These are phyloP conservation scores for Spizellomyces punctatus DNA, from an alignment of 192 early-diverging fungal genomes.

Conservation along the genomic window DNA sequence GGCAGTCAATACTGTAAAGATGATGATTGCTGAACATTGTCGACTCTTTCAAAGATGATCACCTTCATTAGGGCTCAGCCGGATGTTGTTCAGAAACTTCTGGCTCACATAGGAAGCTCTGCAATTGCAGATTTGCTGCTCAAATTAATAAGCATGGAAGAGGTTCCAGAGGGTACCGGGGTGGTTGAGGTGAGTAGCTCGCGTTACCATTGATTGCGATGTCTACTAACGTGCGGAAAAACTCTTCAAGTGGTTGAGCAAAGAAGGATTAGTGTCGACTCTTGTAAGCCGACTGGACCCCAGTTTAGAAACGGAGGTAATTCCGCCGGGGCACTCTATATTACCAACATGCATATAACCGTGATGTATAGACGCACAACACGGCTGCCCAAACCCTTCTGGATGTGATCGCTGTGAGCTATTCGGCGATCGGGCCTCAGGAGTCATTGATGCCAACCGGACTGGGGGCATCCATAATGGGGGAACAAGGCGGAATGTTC, in stretches of 20 bases:
- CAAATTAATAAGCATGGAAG: constrained; percentile 91
- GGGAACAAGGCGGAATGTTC: constrained; percentile 23
- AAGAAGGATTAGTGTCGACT: constrained; percentile 72
- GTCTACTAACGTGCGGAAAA: constrained; percentile 62
- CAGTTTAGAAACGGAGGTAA: constrained; percentile 74
- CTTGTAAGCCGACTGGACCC: constrained; percentile 84
- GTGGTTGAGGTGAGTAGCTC: constrained; percentile 69
- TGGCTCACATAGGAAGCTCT: constrained; percentile 84
- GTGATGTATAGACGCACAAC: constrained; percentile 61
- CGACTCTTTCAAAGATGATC: constrained; percentile 63
- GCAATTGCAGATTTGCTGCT: constrained; percentile 90
- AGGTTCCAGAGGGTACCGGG: constrained; percentile 81
- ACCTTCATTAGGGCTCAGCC: constrained; percentile 79
- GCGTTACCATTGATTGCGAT: background rate
- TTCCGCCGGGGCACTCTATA: too few relatives aligned
- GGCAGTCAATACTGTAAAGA: background rate
- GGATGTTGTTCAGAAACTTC: constrained; percentile 73
- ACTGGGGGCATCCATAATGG: constrained; percentile 11
- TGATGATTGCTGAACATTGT: background rate
- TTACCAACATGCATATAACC: constrained; percentile 5
- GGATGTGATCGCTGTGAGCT: constrained; percentile 81
- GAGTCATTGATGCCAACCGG: constrained; percentile 28
- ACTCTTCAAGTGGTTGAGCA: constrained; percentile 85
- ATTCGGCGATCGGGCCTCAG: constrained; percentile 40
- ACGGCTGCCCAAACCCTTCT: constrained; percentile 78